Conservation (phyloP, 2,329 filamentous ascomycete genomes). For the Dryadomyces quercus-mongolicae region DNA sequence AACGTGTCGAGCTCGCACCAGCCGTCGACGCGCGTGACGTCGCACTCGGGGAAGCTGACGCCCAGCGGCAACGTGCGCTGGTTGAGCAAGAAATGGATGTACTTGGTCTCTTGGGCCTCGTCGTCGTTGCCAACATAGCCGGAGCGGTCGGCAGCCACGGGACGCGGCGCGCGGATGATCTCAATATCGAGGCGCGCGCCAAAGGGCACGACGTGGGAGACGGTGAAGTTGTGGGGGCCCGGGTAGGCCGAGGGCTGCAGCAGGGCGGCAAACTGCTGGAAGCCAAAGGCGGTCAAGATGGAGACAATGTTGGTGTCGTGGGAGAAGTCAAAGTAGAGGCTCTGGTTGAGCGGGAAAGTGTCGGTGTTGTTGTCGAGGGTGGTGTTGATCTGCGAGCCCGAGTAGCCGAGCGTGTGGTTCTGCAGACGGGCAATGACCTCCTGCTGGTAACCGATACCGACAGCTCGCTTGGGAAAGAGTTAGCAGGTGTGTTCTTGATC, state of each 20-base stretch:
- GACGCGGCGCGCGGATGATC: slow-evolving; percentile 54
- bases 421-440: slow-evolving; percentile 60
- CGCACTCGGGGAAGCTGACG: slow-evolving; percentile 53
- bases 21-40: slow-evolving; percentile 49
- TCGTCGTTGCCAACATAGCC: slow-evolving; percentile 31
- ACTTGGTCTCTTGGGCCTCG: slow-evolving; percentile 45
- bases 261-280: slow-evolving; percentile 53
- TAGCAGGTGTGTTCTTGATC: too few relatives aligned
- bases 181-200: slow-evolving; percentile 64
- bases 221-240: slow-evolving; percentile 48
- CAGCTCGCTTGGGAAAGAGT: too few relatives aligned
- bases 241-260: slow-evolving; percentile 44
- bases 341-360: slow-evolving; percentile 65
- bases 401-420: slow-evolving; percentile 51
- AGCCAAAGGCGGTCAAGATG: slow-evolving; percentile 59
- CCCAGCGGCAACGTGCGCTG: slow-evolving; percentile 62
- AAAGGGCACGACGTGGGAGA: slow-evolving; percentile 59
- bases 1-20: slow-evolving; percentile 68
- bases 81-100: slow-evolving; percentile 64
- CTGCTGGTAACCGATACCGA: slow-evolving; percentile 63
- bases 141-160: slow-evolving; percentile 42
- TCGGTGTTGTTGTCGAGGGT: slow-evolving; percentile 54
- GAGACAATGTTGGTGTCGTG: slow-evolving; percentile 65
- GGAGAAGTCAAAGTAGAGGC: slow-evolving; percentile 64
- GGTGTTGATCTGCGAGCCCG: slow-evolving; percentile 51